Base-by-base conservation (phyloP, 345 rosid genomes). In the Microcos paniculata region DNA sequence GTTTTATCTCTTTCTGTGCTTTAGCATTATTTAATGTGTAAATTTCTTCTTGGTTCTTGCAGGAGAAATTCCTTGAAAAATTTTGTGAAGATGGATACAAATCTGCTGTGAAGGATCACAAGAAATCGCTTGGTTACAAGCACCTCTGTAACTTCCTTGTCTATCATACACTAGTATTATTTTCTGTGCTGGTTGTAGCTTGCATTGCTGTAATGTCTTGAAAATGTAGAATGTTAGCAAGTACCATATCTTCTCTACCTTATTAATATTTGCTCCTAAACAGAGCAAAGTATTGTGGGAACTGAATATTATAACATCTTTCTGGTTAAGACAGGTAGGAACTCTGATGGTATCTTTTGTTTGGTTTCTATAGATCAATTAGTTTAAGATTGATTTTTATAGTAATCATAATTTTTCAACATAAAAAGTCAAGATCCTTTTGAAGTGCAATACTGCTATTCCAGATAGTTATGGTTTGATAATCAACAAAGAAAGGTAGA, bases 61-160 rank as follows among this genome's bases (percentile, higher is more conserved):
- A 95, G 99, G 98, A 89, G 79, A 85, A 81, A 82, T 92, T 95
- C 76, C 79, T 95, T 12, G 87, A 85, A 30, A 82, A 85, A 57
- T 90, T 90, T 73, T 78, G 88, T 48, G 92, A 86, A 84, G 96
- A 91, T 73, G 93, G 87, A 6, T 88, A 89, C 80, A 75, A 78
- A 40, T 83, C 79, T 65, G 81, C 84, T 1, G 83, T 88, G 38
- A 73, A 79, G 33, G 92, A 90, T 75, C 73, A 81, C 33, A 91
- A 87, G 87, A 90, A 88, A 65, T 80, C 86, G 56, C 85, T 93
- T 77, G 83, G 82, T 66, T 95, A 93, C 88, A 86, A 90, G 70
- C 94, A 95, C 75, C 84, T 93, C 0, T 86, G 99, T 93, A 83
- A 61, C 55, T 61, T 45, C 59, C 23, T 38, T 48, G 52, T 71